Conservation (phyloP, 75 land plant species). For the Ceratopteris richardii region DNA sequence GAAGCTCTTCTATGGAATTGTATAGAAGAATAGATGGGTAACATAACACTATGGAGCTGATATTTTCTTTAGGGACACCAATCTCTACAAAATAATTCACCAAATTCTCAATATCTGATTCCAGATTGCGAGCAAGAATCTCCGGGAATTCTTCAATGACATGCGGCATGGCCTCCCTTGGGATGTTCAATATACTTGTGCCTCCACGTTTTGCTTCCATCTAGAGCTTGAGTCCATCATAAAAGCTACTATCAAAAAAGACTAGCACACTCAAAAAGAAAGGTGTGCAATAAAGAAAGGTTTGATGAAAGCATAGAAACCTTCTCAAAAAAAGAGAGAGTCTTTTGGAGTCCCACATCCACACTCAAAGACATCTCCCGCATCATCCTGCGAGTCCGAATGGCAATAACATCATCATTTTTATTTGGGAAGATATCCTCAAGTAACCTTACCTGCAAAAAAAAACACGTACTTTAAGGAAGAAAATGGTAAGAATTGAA, state of each 20-base stretch:
- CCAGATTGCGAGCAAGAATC: slow-evolving; percentile 34
- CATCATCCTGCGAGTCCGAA: slow-evolving; percentile 66
- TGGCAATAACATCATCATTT: slow-evolving; percentile 14
- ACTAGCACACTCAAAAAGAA: too few species aligned
- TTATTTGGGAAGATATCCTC: slow-evolving; percentile 3
- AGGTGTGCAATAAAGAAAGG: too few species aligned
- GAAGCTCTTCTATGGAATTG: slow-evolving; percentile 45
- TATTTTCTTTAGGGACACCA: slow-evolving; percentile 40
- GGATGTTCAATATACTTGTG: slow-evolving; percentile 37
- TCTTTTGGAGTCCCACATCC: slow-evolving; percentile 68
- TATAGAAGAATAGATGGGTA: slow-evolving; percentile 67
- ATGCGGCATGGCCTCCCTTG: slow-evolving; percentile 35
- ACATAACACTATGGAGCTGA: slow-evolving; percentile 39
- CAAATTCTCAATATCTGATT: slow-evolving; percentile 35
- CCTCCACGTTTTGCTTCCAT: slow-evolving; percentile 86
- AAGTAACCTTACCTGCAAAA: slow-evolving; percentile 16
- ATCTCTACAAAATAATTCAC: slow-evolving; percentile 39
- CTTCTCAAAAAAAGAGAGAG: slow-evolving; percentile 77
- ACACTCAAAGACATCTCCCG: slow-evolving; percentile 50
- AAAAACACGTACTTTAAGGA: neutral
- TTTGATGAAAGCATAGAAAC: slow-evolving; percentile 13
- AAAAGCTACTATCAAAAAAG: slow-evolving; percentile 1
- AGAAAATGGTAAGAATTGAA: neutral
- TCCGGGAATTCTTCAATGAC: slow-evolving; percentile 76
- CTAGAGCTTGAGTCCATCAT: slow-evolving; percentile 25